Evolutionary conservation across 1,284 basidiomycete genomes (phyloP).

Genomic region (Ganoderma meredithae): DNA sequence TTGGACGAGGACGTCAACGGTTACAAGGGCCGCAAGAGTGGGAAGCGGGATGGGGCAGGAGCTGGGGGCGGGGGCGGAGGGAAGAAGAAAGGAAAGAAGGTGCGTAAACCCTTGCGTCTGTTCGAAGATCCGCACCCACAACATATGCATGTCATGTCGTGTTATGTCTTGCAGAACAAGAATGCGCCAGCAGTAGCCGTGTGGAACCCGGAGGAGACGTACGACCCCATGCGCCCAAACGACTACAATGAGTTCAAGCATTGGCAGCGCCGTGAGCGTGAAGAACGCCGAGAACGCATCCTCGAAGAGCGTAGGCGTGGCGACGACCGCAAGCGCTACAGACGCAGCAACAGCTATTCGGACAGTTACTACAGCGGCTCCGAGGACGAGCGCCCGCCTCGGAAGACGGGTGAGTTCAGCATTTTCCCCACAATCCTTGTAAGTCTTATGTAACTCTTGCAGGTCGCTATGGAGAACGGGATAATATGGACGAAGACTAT

Average conservation of each 20-base stretch:
- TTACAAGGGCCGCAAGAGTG: conserved; percentile 65
- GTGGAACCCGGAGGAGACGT: conserved; percentile 82
- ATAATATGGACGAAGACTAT: conserved; percentile 58
- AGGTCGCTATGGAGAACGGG: conserved; percentile 68
- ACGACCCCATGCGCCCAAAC: conserved; percentile 83
- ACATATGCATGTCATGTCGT: neutral
- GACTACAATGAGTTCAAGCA: conserved; percentile 87
- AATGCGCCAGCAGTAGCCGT: conserved; percentile 55
- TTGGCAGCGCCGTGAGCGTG: conserved; percentile 77
- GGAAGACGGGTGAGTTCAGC: conserved; percentile 65
- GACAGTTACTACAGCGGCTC: conserved; percentile 69
- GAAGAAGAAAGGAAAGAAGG: conserved; percentile 70
- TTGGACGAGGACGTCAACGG: conserved; percentile 89
- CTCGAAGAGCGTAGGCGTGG: conserved; percentile 62
- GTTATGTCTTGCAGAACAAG: conserved; percentile 58
- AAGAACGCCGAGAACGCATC: conserved; percentile 67
- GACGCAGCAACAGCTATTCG: conserved; percentile 67
- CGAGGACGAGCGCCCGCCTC: conserved; percentile 74
- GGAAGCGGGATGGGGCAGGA: conserved; percentile 51
- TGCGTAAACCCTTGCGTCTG: conserved; percentile 40
- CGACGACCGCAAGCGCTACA: conserved; percentile 65
- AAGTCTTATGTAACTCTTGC: conserved; percentile 17
- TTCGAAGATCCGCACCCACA: neutral
- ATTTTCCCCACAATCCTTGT: conserved; percentile 3
- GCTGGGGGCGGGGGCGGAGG: conserved; percentile 47